Evolutionary conservation across 2,329 filamentous ascomycete species (phyloP).

Genomic region (Aspergillus japonicus): DNA sequence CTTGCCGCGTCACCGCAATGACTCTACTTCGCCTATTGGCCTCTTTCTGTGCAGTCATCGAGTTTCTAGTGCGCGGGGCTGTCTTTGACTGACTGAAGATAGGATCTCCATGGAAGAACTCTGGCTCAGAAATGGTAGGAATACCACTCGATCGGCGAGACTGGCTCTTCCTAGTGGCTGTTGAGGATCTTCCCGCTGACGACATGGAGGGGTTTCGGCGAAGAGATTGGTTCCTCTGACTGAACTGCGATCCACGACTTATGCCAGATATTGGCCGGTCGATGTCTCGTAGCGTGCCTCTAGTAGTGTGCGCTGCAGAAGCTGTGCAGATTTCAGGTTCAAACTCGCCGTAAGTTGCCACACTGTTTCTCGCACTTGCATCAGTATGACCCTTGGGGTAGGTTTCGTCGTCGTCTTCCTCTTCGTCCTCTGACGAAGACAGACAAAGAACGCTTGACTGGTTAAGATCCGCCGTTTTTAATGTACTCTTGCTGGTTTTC

Average conservation of each 20-base stretch:
- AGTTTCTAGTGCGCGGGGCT: conserved; percentile 7
- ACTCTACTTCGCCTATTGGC: conserved; percentile 45
- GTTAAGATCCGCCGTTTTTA: conserved; percentile 43
- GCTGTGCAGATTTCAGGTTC: conserved; percentile 46
- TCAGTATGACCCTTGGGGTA: conserved; percentile 16
- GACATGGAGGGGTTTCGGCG: conserved; percentile 27
- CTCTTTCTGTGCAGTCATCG: conserved; percentile 25
- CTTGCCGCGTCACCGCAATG: conserved; percentile 55
- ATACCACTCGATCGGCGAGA: conserved; percentile 32
- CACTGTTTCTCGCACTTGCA: conserved; percentile 36
- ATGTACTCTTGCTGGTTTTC: conserved; percentile 39
- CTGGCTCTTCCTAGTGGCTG: conserved; percentile 23
- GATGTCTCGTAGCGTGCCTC: conserved; percentile 29
- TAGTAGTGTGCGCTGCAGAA: conserved; percentile 37
- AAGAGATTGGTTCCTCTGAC: conserved; percentile 18
- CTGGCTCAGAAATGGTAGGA: conserved; percentile 37
- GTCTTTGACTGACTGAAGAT: conserved; percentile 23
- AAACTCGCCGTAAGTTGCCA: conserved; percentile 41
- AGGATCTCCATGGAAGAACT: conserved; percentile 25
- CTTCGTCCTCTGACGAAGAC: conserved; percentile 51
- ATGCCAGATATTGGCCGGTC: conserved; percentile 27
- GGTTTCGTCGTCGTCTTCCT: conserved; percentile 32
- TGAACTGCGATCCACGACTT: conserved; percentile 26
- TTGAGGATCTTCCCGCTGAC: conserved; percentile 30
- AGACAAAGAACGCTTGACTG: conserved; percentile 49